These are phyloP conservation scores for Plasmopara halstedii DNA, from an alignment of 352 stramenopile species.

Conservation along the genomic window DNA sequence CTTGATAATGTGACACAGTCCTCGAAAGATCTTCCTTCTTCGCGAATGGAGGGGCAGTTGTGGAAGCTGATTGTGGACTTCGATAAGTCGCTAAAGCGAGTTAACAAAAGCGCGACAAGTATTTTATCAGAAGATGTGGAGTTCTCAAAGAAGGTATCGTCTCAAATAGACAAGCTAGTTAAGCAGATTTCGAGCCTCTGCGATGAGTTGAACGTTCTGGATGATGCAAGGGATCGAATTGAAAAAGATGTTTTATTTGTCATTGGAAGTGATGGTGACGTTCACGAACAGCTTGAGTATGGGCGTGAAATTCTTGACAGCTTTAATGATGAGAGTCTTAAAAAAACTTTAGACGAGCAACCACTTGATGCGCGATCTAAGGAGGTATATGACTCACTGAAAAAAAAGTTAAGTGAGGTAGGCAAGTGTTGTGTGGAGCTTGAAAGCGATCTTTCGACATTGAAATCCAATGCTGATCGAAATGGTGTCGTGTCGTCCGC, in stretches of 20 bases:
- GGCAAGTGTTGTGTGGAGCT: conserved; percentile 47
- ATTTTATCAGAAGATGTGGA: conserved; percentile 33
- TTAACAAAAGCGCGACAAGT: conserved; percentile 31
- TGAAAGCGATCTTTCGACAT: conserved; percentile 35
- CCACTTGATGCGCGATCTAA: conserved; percentile 60
- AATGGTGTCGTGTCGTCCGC: conserved; percentile 22
- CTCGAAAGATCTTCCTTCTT: conserved; percentile 22
- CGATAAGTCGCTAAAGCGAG: conserved; percentile 45
- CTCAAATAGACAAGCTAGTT: conserved; percentile 29
- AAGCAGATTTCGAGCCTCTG: conserved; percentile 31
- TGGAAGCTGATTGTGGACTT: conserved; percentile 73
- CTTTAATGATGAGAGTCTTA: conserved; percentile 55
- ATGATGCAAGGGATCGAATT: conserved; percentile 48
- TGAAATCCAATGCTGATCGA: conserved; percentile 18
- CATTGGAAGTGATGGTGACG: conserved; percentile 66
- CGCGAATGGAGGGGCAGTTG: conserved; percentile 46
- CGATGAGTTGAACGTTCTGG: conserved; percentile 44
- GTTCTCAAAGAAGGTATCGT: conserved; percentile 20
- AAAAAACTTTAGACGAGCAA: conserved; percentile 56
- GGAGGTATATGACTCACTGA: conserved; percentile 40
- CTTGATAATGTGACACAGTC: not conserved
- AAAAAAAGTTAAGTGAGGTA: conserved; percentile 40
- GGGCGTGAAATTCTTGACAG: conserved; percentile 57
- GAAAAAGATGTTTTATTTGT: conserved; percentile 71
- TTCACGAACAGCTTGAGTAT: conserved; percentile 73